Percentiles rank a stretch among this genome's conserved stretches.
These are phyloP conservation scores for Cladosporium velox DNA, from an alignment of 2,329 filamentous ascomycete genomes.

Conservation along the genomic window DNA sequence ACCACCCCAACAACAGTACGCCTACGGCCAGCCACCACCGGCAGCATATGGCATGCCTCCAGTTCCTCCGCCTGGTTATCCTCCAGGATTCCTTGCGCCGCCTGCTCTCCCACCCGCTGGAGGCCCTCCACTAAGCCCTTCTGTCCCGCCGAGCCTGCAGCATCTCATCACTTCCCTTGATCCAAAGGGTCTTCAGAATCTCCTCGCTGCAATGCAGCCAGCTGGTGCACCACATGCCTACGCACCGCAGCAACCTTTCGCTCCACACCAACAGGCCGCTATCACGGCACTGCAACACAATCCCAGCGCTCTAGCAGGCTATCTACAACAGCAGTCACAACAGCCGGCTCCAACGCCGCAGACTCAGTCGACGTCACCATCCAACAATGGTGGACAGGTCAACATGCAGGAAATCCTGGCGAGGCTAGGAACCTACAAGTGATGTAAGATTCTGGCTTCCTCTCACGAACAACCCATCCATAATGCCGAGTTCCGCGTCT, in stretches of 20 bases:
- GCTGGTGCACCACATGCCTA: constrained; percentile 30
- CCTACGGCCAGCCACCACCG: constrained; percentile 38
- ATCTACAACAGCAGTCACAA: constrained; percentile 37
- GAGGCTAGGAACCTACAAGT: constrained; percentile 57
- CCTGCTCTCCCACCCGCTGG: constrained; percentile 22
- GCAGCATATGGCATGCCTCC: constrained; percentile 35
- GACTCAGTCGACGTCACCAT: constrained; percentile 25
- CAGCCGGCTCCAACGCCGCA: constrained; percentile 31
- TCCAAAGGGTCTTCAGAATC: constrained; percentile 67
- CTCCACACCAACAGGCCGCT: constrained; percentile 35
- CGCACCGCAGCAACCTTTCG: constrained; percentile 31
- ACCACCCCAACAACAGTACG: constrained; percentile 38
- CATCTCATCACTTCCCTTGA: constrained; percentile 69
- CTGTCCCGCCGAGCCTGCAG: constrained; percentile 54
- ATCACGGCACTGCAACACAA: constrained; percentile 35
- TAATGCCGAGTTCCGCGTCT: neutral
- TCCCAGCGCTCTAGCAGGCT: constrained; percentile 31
- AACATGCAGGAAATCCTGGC: constrained; percentile 74
- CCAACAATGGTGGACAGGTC: constrained; percentile 34
- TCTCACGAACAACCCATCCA: neutral
- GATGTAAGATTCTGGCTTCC: neutral
- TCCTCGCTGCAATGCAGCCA: constrained; percentile 61
- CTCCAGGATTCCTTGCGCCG: constrained; percentile 22
- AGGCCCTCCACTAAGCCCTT: neutral
- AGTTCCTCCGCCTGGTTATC: constrained; percentile 32